Evolutionary conservation across 1,284 basidiomycete genomes (phyloP).

Genomic region (Cystobasidiaceae sp.): DNA sequence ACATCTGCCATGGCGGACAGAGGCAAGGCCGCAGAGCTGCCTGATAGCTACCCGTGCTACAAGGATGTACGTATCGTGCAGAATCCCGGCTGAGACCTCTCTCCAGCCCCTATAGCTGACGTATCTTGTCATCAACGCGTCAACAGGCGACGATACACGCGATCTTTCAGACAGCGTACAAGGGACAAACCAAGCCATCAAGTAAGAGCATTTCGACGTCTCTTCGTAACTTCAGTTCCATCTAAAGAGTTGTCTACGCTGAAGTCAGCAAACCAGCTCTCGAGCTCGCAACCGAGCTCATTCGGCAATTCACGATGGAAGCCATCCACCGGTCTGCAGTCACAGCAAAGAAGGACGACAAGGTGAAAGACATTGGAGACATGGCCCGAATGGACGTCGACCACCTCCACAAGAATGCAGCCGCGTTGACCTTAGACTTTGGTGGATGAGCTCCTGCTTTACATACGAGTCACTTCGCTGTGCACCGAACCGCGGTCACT

Average conservation of each 20-base stretch:
- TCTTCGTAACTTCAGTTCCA: not conserved
- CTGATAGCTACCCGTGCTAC: no score
- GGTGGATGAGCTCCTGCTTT: conserved; percentile 24
- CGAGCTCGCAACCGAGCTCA: conserved; percentile 10
- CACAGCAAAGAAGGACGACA: conserved; percentile 4
- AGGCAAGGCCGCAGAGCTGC: no score
- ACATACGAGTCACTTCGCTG: no score
- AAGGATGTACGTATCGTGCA: no score
- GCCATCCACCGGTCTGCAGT: conserved; percentile 21
- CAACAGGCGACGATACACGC: conserved; percentile 17
- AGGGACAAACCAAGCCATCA: conserved; percentile 7
- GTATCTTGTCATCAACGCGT: no score
- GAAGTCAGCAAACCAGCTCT: conserved; percentile 21
- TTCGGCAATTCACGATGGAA: conserved; percentile 22
- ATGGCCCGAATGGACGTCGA: conserved; percentile 15
- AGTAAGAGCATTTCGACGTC: no score
- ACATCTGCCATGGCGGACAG: no score
- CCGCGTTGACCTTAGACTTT: conserved; percentile 23
- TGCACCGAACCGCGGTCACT: no score
- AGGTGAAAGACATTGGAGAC: conserved; percentile 1
- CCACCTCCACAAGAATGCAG: conserved; percentile 21
- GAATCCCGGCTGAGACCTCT: no score
- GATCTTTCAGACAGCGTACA: conserved; percentile 24
- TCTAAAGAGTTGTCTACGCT: no score
- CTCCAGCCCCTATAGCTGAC: no score